Conservation (phyloP, 148 eudicot genomes). For the Nepenthes gracilis region DNA sequence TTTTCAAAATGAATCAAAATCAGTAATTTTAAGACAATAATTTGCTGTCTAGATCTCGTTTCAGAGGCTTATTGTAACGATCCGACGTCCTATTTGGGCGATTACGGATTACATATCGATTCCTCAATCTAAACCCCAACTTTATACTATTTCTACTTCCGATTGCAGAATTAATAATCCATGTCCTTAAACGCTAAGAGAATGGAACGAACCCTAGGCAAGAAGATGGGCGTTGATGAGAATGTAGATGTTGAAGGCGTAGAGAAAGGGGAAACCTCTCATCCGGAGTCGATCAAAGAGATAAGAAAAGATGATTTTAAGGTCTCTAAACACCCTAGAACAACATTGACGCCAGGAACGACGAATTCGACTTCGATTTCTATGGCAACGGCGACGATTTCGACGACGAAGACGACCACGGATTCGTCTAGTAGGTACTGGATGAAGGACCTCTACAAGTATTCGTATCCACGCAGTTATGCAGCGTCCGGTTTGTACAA, state of each 20-base stretch:
- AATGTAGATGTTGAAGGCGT: constrained; percentile 24
- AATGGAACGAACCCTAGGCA: constrained; percentile 20
- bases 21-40: too few species aligned
- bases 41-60: too few species aligned
- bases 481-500: constrained; percentile 57
- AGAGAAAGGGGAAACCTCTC: constrained; percentile 69
- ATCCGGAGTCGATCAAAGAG: constrained; percentile 38
- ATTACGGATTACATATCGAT: too few species aligned
- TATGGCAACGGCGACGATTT: constrained; percentile 1
- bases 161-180: too few species aligned
- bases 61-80: too few species aligned
- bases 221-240: constrained; percentile 17
- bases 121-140: too few species aligned
- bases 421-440: constrained; percentile 9
- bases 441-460: constrained; percentile 70
- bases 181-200: too few species aligned
- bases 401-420: constrained; percentile 9
- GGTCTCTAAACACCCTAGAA: background rate
- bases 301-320: constrained; percentile 32
- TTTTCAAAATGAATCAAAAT: too few species aligned
- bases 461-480: constrained; percentile 42
- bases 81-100: too few species aligned
- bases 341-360: background rate
- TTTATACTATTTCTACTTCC: too few species aligned
- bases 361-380: background rate